phyloP scores from a whole-genome alignment of 192 early-diverging fungal genomes.

The Coemansia erecta region DNA sequence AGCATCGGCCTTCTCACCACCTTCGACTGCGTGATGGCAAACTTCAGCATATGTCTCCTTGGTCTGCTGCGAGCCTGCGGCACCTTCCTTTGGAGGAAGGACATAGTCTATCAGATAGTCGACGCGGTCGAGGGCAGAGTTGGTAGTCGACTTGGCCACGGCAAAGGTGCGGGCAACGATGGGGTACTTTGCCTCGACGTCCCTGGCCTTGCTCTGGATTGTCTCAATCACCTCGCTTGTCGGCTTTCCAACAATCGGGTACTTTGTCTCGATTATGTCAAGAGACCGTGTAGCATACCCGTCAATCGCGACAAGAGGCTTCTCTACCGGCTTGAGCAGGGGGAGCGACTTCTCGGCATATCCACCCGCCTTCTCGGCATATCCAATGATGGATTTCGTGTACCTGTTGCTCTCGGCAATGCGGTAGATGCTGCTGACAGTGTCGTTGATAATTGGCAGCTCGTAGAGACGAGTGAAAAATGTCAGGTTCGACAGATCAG shows the following conservation, averaged over 20 bases:
- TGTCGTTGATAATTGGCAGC: slow-evolving; percentile 57
- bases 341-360: slow-evolving; percentile 44
- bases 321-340: slow-evolving; percentile 51
- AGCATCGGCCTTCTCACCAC: not conserved
- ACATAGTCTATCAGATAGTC: slow-evolving; percentile 61
- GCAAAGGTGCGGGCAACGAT: slow-evolving; percentile 58
- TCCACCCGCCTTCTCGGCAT: slow-evolving; percentile 43
- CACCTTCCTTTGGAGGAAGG: slow-evolving; percentile 17
- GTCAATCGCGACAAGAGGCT: slow-evolving; percentile 59
- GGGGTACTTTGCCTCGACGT: slow-evolving; percentile 46
- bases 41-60: not conserved
- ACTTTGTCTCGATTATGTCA: slow-evolving; percentile 58
- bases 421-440: slow-evolving; percentile 48
- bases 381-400: slow-evolving; percentile 40
- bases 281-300: slow-evolving; percentile 63
- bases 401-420: slow-evolving; percentile 53
- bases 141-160: slow-evolving; percentile 53
- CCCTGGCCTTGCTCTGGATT: slow-evolving; percentile 49
- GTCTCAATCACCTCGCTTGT: slow-evolving; percentile 60
- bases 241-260: slow-evolving; percentile 62
- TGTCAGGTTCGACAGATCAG: slow-evolving; percentile 25
- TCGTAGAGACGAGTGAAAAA: slow-evolving; percentile 56
- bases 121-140: slow-evolving; percentile 60
- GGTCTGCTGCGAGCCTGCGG: slow-evolving; percentile 2
- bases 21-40: not conserved